Percentiles rank a stretch among this genome's conserved stretches.
These are phyloP conservation scores for Aspergillus nidulans DNA, from an alignment of 495 filamentous ascomycete genomes.

Conservation along the genomic window DNA sequence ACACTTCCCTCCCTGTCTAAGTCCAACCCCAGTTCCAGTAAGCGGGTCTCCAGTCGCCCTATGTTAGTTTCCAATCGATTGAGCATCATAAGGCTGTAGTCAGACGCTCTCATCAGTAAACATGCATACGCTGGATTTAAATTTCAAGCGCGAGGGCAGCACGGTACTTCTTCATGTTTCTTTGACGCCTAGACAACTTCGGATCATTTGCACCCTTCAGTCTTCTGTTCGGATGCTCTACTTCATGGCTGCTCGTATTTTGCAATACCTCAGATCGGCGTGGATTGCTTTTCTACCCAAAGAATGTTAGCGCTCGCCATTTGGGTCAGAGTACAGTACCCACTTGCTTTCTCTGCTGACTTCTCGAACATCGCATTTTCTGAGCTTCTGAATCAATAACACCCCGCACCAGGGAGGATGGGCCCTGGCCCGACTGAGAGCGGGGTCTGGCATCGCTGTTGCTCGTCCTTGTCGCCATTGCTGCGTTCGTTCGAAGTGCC, in stretches of 20 bases:
- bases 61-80: constrained; percentile 9
- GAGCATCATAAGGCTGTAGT: constrained; percentile 7
- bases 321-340: not conserved
- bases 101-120: not conserved
- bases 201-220: not conserved
- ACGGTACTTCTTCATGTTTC: constrained; percentile 8
- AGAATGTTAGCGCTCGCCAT: not conserved
- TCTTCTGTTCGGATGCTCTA: not conserved
- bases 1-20: not conserved
- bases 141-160: not conserved
- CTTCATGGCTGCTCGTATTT: not conserved
- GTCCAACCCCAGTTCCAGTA: constrained; percentile 5
- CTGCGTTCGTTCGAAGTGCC: too few relatives aligned
- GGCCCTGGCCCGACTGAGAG: not conserved
- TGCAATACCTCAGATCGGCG: not conserved
- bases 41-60: constrained; percentile 4
- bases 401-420: not conserved
- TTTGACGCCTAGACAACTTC: constrained; percentile 3
- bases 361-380: not conserved
- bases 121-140: not conserved
- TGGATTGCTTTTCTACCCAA: not conserved
- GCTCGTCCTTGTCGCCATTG: not conserved
- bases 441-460: not conserved
- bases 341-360: constrained; percentile 4
- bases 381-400: not conserved